These are phyloP conservation scores for Debaryomyces singareniensis DNA, from an alignment of 1,139 yeast genomes.

Conservation along the genomic window DNA sequence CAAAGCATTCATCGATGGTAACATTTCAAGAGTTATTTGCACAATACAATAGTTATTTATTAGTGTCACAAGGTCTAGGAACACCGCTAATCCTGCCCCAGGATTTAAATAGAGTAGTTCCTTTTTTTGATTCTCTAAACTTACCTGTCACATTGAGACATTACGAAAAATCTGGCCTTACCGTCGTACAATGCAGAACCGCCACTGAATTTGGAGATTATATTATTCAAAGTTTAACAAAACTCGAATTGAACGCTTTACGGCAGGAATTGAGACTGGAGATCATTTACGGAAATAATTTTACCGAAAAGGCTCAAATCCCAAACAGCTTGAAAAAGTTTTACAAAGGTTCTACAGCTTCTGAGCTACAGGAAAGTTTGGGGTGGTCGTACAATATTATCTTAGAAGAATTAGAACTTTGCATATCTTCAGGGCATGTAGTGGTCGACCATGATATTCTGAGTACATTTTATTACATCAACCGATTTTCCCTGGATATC, in stretches of 20 bases:
- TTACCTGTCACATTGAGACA: conserved; percentile 27
- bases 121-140: conserved; percentile 21
- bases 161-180: conserved; percentile 31
- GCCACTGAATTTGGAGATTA: conserved; percentile 17
- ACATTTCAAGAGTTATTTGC: conserved; percentile 40
- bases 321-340: conserved; percentile 18
- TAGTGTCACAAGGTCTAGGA: conserved; percentile 37
- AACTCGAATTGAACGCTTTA: conserved; percentile 20
- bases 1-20: conserved; percentile 30
- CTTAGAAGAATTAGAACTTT: conserved; percentile 58
- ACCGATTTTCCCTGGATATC: conserved; percentile 17
- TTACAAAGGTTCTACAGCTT: conserved; percentile 27
- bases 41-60: conserved; percentile 33
- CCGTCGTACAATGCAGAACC: conserved; percentile 22
- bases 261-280: conserved; percentile 19
- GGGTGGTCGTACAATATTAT: conserved; percentile 68
- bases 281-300: conserved; percentile 9
- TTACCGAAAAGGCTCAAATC: conserved; percentile 16
- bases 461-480: conserved; percentile 45
- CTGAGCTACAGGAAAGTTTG: conserved; percentile 32
- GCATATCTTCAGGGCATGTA: conserved; percentile 50
- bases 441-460: conserved; percentile 63
- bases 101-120: conserved; percentile 28
- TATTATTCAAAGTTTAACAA: conserved; percentile 17
- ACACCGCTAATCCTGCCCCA: conserved; percentile 24